These are phyloP conservation scores for Deuterostichococcus epilithicus DNA, from an alignment of 139 green algal species.

Conservation along the genomic window DNA sequence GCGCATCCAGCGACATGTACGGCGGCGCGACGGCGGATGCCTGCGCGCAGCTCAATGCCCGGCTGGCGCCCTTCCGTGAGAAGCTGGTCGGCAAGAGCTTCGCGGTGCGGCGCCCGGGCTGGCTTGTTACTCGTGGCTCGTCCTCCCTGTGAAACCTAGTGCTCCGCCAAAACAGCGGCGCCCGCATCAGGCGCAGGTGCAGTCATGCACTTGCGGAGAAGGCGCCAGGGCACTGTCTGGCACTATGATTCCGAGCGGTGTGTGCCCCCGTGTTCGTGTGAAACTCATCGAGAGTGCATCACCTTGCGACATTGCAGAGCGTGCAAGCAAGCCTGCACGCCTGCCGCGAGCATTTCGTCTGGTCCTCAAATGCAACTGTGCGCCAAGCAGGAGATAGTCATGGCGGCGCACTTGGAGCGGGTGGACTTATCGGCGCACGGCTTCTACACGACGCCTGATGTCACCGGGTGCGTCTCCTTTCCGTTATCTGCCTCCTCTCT, in stretches of 20 bases:
- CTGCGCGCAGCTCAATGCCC: slow-evolving; percentile 76
- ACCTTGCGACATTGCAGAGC: no score
- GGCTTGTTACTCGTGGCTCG: neutral
- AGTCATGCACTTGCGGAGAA: no score
- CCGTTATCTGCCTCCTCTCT: no score
- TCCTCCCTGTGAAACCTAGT: slow-evolving; percentile 4
- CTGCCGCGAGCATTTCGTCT: no score
- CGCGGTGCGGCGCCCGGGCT: neutral
- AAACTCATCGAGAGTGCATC: no score
- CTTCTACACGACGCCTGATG: slow-evolving; percentile 91
- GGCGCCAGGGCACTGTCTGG: no score
- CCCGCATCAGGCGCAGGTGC: no score
- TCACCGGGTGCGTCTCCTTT: slow-evolving; percentile 54
- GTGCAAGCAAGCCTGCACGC: neutral
- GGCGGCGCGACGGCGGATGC: slow-evolving; percentile 79
- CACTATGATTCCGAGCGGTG: no score
- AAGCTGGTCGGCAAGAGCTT: slow-evolving; percentile 32
- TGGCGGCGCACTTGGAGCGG: slow-evolving; percentile 77
- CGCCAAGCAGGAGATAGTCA: slow-evolving; percentile 49
- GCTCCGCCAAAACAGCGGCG: no score
- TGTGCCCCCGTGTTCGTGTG: no score
- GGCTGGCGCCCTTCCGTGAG: slow-evolving; percentile 63
- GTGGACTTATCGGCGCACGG: slow-evolving; percentile 91
- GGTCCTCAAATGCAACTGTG: no score
- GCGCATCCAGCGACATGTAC: slow-evolving; percentile 89